Evolutionary conservation across 257 asterid genomes (phyloP).

Genomic region (Schizonepeta tenuifolia): DNA sequence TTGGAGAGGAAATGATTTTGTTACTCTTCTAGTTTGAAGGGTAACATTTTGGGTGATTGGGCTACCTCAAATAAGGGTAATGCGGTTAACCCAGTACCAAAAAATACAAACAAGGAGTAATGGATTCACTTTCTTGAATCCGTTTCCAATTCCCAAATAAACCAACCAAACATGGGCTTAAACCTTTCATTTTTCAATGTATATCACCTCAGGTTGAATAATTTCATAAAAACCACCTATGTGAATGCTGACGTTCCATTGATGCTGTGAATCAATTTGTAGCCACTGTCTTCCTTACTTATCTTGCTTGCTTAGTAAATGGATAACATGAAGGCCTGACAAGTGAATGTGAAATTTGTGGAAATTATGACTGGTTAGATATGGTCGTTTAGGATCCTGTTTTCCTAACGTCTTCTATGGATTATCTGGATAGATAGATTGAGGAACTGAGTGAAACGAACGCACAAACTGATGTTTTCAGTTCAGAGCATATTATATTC

Average conservation of each 20-base stretch:
- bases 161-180: no score
- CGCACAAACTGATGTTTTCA: background rate
- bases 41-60: no score
- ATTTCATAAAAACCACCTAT: background rate
- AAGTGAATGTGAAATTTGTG: background rate
- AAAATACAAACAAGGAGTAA: no score
- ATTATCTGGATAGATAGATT: background rate
- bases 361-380: background rate
- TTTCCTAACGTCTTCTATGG: background rate
- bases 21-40: no score
- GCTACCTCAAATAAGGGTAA: no score
- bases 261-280: background rate
- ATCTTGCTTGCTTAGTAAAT: background rate
- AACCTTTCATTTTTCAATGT: background rate
- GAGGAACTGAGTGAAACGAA: background rate
- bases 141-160: no score
- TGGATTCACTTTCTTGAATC: no score
- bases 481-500: background rate
- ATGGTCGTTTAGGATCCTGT: background rate
- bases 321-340: background rate
- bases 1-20: no score
- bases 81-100: no score
- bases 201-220: background rate
- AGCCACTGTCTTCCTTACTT: background rate
- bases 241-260: background rate